Percentiles rank a stretch among this genome's conserved stretches.
Conservation (phyloP, 768 basidiomycete species). For the Dentipellis sp. region DNA sequence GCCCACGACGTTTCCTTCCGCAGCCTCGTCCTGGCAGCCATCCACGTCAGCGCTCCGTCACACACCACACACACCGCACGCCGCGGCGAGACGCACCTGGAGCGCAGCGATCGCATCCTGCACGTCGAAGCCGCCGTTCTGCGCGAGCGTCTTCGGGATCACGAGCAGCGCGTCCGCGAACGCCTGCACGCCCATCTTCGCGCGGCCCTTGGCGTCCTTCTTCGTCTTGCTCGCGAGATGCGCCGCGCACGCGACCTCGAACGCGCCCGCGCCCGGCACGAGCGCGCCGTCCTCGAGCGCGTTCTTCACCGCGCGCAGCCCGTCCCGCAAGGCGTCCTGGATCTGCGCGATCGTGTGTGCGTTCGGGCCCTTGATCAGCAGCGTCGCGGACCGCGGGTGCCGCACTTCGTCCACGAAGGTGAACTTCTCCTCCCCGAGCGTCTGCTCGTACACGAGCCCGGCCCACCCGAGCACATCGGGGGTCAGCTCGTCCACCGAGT, state of each 20-base stretch:
- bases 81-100: conserved; percentile 43
- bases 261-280: conserved; percentile 96
- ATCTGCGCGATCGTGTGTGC: conserved; percentile 93
- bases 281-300: conserved; percentile 84
- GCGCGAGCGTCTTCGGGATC: conserved; percentile 93
- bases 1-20: conserved; percentile 89
- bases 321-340: conserved; percentile 96
- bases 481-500: conserved; percentile 93
- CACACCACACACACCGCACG: conserved; percentile 10
- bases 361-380: conserved; percentile 97
- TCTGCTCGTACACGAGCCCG: conserved; percentile 97
- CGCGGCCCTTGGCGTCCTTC: conserved; percentile 83
- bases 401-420: conserved; percentile 97
- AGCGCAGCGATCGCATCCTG: conserved; percentile 90
- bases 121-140: conserved; percentile 95
- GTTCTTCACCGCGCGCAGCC: conserved; percentile 93
- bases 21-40: conserved; percentile 72
- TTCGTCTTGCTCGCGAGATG: conserved; percentile 76
- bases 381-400: conserved; percentile 88
- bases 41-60: not conserved
- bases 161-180: conserved; percentile 91
- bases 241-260: conserved; percentile 86
- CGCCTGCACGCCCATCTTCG: conserved; percentile 95
- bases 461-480: conserved; percentile 94
- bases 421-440: conserved; percentile 96